Percentiles rank a stretch among this genome's conserved stretches.
phyloP scores from a whole-genome alignment of 2,329 filamentous ascomycete species.

The Penicillium sp. region DNA sequence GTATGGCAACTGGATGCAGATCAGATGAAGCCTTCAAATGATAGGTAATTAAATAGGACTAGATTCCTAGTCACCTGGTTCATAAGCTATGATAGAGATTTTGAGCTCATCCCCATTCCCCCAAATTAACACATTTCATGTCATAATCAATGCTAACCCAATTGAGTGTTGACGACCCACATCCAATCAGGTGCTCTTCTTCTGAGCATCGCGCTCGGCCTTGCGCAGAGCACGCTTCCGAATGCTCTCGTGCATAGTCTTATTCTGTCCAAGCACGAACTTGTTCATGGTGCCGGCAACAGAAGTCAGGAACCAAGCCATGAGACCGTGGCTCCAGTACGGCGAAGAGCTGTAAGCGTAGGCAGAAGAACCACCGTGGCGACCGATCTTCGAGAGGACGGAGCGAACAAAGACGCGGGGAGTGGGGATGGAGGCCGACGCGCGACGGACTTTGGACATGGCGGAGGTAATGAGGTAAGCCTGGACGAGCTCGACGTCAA shows the following conservation, averaged over 20 bases:
- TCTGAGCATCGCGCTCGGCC: slow-evolving; percentile 73
- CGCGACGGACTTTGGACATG: slow-evolving; percentile 91
- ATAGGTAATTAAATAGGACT: neutral
- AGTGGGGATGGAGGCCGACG: slow-evolving; percentile 75
- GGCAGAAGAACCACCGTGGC: slow-evolving; percentile 72
- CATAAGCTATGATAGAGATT: neutral
- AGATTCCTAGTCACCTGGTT: slow-evolving; percentile 1
- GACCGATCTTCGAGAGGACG: slow-evolving; percentile 76
- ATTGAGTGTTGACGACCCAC: neutral
- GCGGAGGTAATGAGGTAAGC: slow-evolving; percentile 92
- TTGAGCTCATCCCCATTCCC: neutral
- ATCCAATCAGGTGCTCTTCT: slow-evolving; percentile 39
- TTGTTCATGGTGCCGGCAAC: slow-evolving; percentile 60
- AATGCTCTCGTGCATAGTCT: slow-evolving; percentile 77
- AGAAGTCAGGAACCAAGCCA: slow-evolving; percentile 75
- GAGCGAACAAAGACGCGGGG: slow-evolving; percentile 79
- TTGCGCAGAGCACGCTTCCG: slow-evolving; percentile 80
- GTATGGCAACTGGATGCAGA: too few species aligned
- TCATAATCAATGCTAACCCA: neutral
- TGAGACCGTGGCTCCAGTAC: slow-evolving; percentile 86
- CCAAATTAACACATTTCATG: neutral
- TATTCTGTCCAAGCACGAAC: slow-evolving; percentile 61
- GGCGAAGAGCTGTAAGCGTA: slow-evolving; percentile 85
- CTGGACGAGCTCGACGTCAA: slow-evolving; percentile 88
- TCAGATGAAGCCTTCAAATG: neutral